Conservation (phyloP, 176 grass and related monocot species). For the Areca catechu region DNA sequence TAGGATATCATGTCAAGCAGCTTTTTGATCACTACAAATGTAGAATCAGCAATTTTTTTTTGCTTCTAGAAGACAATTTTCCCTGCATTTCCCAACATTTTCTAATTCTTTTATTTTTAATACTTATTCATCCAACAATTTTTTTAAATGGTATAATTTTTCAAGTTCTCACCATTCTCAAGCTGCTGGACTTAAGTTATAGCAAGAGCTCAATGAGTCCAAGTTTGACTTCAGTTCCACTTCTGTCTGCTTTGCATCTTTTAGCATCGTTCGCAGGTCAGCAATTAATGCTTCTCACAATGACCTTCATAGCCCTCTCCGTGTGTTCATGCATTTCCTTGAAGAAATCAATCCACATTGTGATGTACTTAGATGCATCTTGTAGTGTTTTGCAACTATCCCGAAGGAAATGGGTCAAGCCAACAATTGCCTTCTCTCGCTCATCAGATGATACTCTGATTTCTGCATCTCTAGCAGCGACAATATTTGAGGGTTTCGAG, state of each 20-base stretch:
- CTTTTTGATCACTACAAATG: constrained; percentile 15
- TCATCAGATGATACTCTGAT: constrained; percentile 40
- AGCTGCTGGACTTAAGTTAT: constrained; percentile 55
- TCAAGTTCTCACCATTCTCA: constrained; percentile 36
- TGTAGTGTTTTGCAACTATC: constrained; percentile 54
- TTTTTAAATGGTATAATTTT: constrained; percentile 26
- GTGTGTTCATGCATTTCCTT: constrained; percentile 48
- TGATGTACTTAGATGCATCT: constrained; percentile 69
- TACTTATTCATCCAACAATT: constrained; percentile 22
- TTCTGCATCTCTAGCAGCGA: constrained; percentile 61
- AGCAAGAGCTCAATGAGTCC: constrained; percentile 66
- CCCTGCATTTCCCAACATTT: constrained; percentile 18
- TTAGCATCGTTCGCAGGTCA: constrained; percentile 53
- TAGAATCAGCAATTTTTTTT: constrained; percentile 11
- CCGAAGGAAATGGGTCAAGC: constrained; percentile 65
- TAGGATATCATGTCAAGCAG: constrained; percentile 3
- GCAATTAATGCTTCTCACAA: constrained; percentile 56
- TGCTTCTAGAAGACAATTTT: constrained; percentile 5
- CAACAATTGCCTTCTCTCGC: constrained; percentile 70
- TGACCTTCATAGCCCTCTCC: constrained; percentile 65
- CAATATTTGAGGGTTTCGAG: constrained; percentile 37
- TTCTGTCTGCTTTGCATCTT: constrained; percentile 41
- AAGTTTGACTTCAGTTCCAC: constrained; percentile 61
- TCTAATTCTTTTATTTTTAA: constrained; percentile 27
- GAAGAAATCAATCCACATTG: constrained; percentile 56